phyloP scores from a whole-genome alignment of 2,329 filamentous ascomycete genomes.

The Davidsoniella australis region DNA sequence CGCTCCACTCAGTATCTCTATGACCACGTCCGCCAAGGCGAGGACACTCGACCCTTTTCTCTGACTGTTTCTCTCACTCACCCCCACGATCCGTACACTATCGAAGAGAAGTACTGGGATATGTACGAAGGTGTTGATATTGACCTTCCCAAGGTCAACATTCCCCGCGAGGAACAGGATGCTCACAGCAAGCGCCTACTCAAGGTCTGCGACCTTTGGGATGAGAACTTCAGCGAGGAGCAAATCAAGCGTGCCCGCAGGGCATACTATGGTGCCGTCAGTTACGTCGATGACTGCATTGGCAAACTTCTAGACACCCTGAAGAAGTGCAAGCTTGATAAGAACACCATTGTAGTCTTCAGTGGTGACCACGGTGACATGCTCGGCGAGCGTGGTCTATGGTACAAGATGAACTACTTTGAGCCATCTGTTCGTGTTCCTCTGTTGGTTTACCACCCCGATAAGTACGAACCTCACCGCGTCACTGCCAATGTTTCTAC shows the following conservation, averaged over 20 bases:
- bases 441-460: conserved; percentile 67
- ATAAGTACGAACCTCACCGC: conserved; percentile 55
- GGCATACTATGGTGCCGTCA: conserved; percentile 84
- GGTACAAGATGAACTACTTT: conserved; percentile 98
- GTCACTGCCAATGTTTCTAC: conserved; percentile 78
- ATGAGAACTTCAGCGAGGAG: conserved; percentile 66
- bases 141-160: conserved; percentile 58
- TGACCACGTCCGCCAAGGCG: conserved; percentile 71
- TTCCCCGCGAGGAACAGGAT: conserved; percentile 69
- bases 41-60: conserved; percentile 59
- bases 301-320: conserved; percentile 65
- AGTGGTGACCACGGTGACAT: conserved; percentile 91
- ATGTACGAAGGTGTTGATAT: conserved; percentile 81
- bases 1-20: conserved; percentile 79
- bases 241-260: conserved; percentile 72
- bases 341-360: conserved; percentile 84
- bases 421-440: conserved; percentile 82
- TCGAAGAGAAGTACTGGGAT: conserved; percentile 87
- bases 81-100: conserved; percentile 88
- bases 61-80: conserved; percentile 86
- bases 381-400: conserved; percentile 79
- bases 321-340: conserved; percentile 60
- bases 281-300: conserved; percentile 85
- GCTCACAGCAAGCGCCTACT: conserved; percentile 73
- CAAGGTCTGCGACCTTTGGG: conserved; percentile 74